Evolutionary conservation across 805 yeast genomes (phyloP).

Genomic region (Millerago galiae): DNA sequence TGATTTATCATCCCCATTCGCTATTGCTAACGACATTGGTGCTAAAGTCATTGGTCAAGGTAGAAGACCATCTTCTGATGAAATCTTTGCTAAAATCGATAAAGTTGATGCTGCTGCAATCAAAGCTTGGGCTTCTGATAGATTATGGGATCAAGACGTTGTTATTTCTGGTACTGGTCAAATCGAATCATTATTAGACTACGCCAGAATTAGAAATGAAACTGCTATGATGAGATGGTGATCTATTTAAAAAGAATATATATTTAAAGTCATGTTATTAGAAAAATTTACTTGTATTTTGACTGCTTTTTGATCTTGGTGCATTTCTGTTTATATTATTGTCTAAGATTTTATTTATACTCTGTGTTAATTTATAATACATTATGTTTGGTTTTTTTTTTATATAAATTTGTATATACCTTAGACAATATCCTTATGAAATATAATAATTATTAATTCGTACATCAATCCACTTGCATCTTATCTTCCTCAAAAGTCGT

Average conservation of each 20-base stretch:
- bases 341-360: not conserved
- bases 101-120: conserved; percentile 53
- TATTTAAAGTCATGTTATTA: conserved; percentile 1
- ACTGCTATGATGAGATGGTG: conserved; percentile 87
- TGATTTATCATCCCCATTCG: conserved; percentile 40
- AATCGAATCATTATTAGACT: conserved; percentile 78
- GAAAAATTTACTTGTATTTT: not conserved
- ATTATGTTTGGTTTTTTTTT: not conserved
- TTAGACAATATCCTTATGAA: conserved; percentile 3
- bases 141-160: conserved; percentile 80
- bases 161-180: conserved; percentile 82
- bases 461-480: conserved; percentile 17
- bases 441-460: not conserved
- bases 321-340: not conserved
- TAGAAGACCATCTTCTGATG: conserved; percentile 53
- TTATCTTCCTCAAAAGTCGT: conserved; percentile 18
- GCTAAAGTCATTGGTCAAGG: conserved; percentile 53
- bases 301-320: not conserved
- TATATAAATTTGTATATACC: not conserved
- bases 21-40: conserved; percentile 54
- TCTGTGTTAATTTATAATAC: not conserved
- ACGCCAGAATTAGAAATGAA: conserved; percentile 80
- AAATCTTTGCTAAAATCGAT: conserved; percentile 57
- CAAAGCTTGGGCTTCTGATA: conserved; percentile 66
- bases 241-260: conserved; percentile 2